Conservation (phyloP, 2,329 filamentous ascomycete genomes). For the Nigrospora oryzae region DNA sequence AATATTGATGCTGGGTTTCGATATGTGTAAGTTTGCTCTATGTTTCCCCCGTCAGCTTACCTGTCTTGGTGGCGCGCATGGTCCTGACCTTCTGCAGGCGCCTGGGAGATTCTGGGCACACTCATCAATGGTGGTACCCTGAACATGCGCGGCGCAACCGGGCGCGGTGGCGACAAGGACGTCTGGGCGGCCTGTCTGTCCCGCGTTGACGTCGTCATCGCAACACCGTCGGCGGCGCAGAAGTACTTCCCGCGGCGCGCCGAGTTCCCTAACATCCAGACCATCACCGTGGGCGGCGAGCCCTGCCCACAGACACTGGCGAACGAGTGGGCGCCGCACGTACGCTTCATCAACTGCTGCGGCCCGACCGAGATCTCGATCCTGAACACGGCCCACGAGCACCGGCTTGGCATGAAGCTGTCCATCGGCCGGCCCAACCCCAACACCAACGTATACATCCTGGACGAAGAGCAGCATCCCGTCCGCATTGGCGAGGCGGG, state of each 20-base stretch:
- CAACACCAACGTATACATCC: not conserved
- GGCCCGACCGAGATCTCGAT: conserved; percentile 1
- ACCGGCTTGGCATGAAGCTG: not conserved
- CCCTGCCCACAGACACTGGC: not conserved
- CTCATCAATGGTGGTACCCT: not conserved
- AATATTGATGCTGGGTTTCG: not conserved
- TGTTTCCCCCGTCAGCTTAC: not conserved
- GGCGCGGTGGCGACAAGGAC: conserved; percentile 1
- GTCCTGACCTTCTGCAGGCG: not conserved
- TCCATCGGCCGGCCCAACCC: not conserved
- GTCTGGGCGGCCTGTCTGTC: conserved; percentile 1
- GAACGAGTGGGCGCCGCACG: not conserved
- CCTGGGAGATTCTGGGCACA: not conserved
- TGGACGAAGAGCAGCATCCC: not conserved
- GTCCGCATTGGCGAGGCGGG: not conserved
- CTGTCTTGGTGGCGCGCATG: not conserved
- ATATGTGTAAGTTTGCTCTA: not conserved
- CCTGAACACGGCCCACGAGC: conserved; percentile 1
- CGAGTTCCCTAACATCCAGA: conserved; percentile 1
- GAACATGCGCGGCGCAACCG: not conserved
- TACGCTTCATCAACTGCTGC: not conserved
- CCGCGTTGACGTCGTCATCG: not conserved
- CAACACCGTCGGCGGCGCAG: not conserved
- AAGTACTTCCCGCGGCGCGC: not conserved
- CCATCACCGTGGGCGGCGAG: not conserved